These are phyloP conservation scores for Diddensiella transvaalensis DNA, from an alignment of 805 yeast genomes.

Conservation along the genomic window DNA sequence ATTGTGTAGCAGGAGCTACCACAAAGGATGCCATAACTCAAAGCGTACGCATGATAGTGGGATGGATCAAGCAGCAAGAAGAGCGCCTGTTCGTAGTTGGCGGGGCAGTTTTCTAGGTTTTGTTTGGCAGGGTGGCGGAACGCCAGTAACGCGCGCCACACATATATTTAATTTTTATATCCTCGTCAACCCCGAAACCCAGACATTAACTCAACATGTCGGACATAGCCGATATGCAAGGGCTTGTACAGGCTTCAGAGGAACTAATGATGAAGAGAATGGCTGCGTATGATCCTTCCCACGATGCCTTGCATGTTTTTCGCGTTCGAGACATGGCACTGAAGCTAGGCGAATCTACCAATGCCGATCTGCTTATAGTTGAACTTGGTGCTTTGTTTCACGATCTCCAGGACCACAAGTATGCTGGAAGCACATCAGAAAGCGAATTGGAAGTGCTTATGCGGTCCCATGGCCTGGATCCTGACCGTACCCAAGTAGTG, in stretches of 20 bases:
- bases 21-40: conserved; percentile 54
- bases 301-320: conserved; percentile 31
- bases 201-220: too few species aligned
- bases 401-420: conserved; percentile 34
- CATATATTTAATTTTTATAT: too few species aligned
- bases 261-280: conserved; percentile 22
- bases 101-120: conserved; percentile 66
- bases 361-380: conserved; percentile 23
- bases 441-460: conserved; percentile 13
- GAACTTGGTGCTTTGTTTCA: conserved; percentile 34
- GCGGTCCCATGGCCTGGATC: conserved; percentile 16
- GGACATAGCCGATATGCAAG: too few species aligned
- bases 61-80: conserved; percentile 74
- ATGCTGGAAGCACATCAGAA: conserved; percentile 19
- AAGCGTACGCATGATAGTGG: conserved; percentile 60
- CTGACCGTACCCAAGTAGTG: conserved; percentile 19
- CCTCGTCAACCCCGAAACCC: too few species aligned
- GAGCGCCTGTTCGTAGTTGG: conserved; percentile 67
- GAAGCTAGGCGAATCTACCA: conserved; percentile 21
- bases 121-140: too few species aligned
- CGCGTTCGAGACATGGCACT: conserved; percentile 32
- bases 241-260: conserved; percentile 12
- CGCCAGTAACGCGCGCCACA: too few species aligned
- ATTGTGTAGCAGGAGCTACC: conserved; percentile 58
- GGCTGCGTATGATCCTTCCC: conserved; percentile 32